Conservation (phyloP, 1,139 yeast species). For the Suhomyces guaymorum region DNA sequence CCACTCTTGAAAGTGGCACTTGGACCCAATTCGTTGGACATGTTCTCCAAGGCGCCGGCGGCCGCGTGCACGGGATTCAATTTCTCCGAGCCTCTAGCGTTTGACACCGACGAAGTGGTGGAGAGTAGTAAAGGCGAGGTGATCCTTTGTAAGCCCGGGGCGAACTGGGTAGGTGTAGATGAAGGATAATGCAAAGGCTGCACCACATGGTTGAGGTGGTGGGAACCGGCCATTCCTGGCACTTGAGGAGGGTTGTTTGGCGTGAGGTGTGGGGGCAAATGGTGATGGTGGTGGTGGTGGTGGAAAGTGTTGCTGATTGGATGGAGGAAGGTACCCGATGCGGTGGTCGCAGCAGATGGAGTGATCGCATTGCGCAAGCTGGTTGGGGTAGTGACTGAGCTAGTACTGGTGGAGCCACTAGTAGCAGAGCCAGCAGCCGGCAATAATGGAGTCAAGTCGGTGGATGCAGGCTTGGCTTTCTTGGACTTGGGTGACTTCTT, state of each 20-base stretch:
- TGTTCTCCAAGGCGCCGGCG: constrained; percentile 65
- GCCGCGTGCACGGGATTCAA: constrained; percentile 25
- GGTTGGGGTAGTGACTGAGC: constrained; percentile 11
- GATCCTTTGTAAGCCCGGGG: constrained; percentile 61
- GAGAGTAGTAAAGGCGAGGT: constrained; percentile 63
- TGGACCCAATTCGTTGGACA: constrained; percentile 50
- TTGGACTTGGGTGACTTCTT: constrained; percentile 37
- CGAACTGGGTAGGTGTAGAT: constrained; percentile 70
- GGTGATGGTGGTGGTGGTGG: constrained; percentile 26
- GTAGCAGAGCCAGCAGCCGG: constrained; percentile 22
- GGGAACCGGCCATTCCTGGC: constrained; percentile 9
- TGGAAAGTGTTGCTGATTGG: constrained; percentile 17
- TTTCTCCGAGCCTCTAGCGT: constrained; percentile 28
- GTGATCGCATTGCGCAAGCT: constrained; percentile 8
- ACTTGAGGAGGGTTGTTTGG: constrained; percentile 15
- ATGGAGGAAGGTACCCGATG: constrained; percentile 12
- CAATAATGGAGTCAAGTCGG: constrained; percentile 33
- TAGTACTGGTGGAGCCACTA: constrained; percentile 8
- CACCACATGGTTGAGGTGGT: constrained; percentile 34
- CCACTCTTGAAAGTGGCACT: constrained; percentile 41
- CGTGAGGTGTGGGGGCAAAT: constrained; percentile 25
- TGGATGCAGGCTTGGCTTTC: constrained; percentile 21
- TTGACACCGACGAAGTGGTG: constrained; percentile 44
- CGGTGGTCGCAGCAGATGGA: constrained; percentile 8
- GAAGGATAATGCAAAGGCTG: constrained; percentile 67